Conservation (phyloP, 345 rosid genomes). For the Populus ilicifolia region DNA sequence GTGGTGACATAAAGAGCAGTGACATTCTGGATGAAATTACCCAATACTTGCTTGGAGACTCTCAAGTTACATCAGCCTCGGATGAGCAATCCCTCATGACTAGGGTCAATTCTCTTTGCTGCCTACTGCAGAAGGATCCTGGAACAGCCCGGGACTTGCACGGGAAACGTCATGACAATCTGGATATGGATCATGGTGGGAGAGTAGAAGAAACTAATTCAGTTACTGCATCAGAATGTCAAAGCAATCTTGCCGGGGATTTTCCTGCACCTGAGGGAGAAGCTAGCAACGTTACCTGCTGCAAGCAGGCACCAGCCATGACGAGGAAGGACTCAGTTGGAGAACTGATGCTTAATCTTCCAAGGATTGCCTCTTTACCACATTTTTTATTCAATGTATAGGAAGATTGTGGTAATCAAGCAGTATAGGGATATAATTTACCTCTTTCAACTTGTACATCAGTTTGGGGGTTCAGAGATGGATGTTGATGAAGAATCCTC, state of each 20-base stretch:
- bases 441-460: constrained; percentile 4
- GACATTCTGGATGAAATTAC: constrained; percentile 66
- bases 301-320: constrained; percentile 58
- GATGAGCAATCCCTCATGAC: constrained; percentile 90
- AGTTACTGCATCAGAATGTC: constrained; percentile 2
- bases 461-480: constrained; percentile 19
- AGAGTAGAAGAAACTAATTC: constrained; percentile 10
- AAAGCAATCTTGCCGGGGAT: background rate
- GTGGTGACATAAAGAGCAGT: constrained; percentile 19
- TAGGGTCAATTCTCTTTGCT: constrained; percentile 86
- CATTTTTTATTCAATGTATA: constrained; percentile 76
- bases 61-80: constrained; percentile 53
- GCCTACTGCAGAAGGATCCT: constrained; percentile 77
- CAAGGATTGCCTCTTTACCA: constrained; percentile 85
- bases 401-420: constrained; percentile 45
- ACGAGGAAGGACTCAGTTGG: constrained; percentile 77
- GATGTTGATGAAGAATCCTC: constrained; percentile 28
- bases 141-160: constrained; percentile 43
- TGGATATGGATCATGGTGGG: background rate
- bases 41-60: constrained; percentile 71
- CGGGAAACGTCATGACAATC: constrained; percentile 11
- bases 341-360: constrained; percentile 75
- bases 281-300: constrained; percentile 29
- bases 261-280: background rate
- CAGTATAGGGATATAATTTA: constrained; percentile 23